Conservation (phyloP, 768 basidiomycete species). For the Lanmaoa rubissima region DNA sequence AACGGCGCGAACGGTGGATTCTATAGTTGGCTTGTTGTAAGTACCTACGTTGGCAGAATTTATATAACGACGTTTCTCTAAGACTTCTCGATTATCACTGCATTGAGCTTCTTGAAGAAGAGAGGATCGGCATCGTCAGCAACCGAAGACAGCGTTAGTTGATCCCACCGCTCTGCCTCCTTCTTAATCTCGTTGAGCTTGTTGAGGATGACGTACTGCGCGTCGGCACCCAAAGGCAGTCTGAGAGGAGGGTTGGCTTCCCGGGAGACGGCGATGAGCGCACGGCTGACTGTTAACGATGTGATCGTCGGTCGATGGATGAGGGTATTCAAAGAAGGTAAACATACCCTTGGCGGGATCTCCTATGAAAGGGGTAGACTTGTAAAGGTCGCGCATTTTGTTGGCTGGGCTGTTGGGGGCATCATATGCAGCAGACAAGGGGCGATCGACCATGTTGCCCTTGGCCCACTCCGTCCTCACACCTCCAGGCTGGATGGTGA, state of each 20-base stretch:
- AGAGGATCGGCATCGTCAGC: conserved; percentile 21
- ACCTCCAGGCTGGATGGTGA: conserved; percentile 21
- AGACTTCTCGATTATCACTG: background rate
- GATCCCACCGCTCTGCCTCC: conserved; percentile 15
- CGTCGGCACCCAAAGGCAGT: conserved; percentile 19
- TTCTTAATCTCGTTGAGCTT: conserved; percentile 19
- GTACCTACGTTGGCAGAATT: no score
- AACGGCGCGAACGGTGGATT: background rate
- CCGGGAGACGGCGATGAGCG: conserved; percentile 17
- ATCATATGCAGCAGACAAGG: conserved; percentile 17
- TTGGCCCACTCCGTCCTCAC: conserved; percentile 23
- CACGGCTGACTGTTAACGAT: conserved; percentile 11
- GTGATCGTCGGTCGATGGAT: background rate
- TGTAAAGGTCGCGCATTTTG: conserved; percentile 11
- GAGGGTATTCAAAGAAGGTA: background rate
- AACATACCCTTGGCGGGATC: conserved; percentile 17
- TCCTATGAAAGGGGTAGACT: background rate
- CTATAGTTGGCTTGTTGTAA: background rate
- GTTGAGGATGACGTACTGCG: conserved; percentile 14
- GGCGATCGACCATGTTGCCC: conserved; percentile 14
- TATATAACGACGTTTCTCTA: background rate
- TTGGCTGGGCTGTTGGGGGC: conserved; percentile 14
- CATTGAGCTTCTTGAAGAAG: conserved; percentile 8
- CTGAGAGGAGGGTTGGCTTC: conserved; percentile 21
- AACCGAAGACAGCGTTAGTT: conserved; percentile 15